Percentiles rank a stretch among this genome's conserved stretches.
These are phyloP conservation scores for Jatropha multifida DNA, from an alignment of 441 rosid genomes.

Conservation along the genomic window DNA sequence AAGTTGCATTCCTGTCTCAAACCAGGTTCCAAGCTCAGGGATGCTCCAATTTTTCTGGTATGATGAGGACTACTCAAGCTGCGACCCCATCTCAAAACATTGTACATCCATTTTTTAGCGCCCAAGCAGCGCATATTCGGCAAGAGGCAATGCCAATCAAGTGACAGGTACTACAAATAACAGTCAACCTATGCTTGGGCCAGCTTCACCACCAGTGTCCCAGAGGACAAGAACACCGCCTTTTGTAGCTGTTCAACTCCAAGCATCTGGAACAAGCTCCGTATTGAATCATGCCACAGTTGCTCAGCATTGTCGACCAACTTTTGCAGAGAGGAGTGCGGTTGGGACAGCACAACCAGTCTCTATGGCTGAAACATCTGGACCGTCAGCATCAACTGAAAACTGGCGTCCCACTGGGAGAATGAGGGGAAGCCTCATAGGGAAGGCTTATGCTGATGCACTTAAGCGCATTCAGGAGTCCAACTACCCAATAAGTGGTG, in stretches of 20 bases:
- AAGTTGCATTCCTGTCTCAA: background rate
- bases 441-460: background rate
- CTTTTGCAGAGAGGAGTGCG: background rate
- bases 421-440: background rate
- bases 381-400: background rate
- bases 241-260: conserved; percentile 3
- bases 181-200: background rate
- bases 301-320: background rate
- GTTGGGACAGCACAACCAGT: background rate
- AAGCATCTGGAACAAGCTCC: background rate
- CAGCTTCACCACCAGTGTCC: background rate
- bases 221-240: background rate
- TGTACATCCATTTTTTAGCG: background rate
- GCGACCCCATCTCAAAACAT: background rate
- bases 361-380: conserved; percentile 5
- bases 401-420: conserved; percentile 5
- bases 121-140: background rate
- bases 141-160: background rate
- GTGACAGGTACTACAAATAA: background rate
- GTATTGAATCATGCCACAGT: background rate
- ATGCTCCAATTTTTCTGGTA: background rate
- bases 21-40: background rate
- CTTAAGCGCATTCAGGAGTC: background rate
- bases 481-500: background rate
- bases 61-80: background rate